Percentiles rank a stretch among this genome's conserved stretches.
Evolutionary conservation across 352 stramenopile species (phyloP).

Genomic region (Blastocystis sp.): DNA sequence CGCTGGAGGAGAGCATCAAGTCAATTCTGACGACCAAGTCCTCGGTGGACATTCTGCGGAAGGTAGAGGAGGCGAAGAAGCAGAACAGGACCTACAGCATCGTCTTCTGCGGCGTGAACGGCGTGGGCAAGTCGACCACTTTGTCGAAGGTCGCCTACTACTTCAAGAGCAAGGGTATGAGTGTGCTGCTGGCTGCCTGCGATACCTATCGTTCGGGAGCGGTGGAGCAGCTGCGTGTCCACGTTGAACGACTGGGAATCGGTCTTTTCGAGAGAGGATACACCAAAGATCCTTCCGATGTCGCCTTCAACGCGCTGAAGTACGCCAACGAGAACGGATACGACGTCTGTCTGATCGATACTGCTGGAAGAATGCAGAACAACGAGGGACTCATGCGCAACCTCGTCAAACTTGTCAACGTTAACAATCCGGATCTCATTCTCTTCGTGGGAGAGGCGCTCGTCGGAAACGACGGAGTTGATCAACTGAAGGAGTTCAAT

Average conservation of each 20-base stretch:
- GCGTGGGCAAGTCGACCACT: slow-evolving; percentile 93
- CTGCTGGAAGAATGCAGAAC: slow-evolving; percentile 94
- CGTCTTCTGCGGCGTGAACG: slow-evolving; percentile 95
- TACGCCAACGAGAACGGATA: slow-evolving; percentile 81
- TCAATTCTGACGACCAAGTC: slow-evolving; percentile 86
- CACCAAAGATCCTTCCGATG: slow-evolving; percentile 82
- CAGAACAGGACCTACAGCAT: slow-evolving; percentile 84
- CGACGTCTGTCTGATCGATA: slow-evolving; percentile 95
- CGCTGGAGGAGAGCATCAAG: slow-evolving; percentile 81
- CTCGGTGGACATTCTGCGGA: slow-evolving; percentile 83
- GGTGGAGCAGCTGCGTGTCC: slow-evolving; percentile 92
- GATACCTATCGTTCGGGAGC: slow-evolving; percentile 95
- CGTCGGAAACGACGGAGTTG: slow-evolving; percentile 93
- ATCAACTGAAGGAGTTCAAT: slow-evolving; percentile 89
- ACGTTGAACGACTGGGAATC: slow-evolving; percentile 86
- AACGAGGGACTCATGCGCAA: slow-evolving; percentile 95
- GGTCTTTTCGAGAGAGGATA: slow-evolving; percentile 89
- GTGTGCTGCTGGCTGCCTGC: slow-evolving; percentile 85
- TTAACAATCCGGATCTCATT: slow-evolving; percentile 89
- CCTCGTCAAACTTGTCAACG: slow-evolving; percentile 85
- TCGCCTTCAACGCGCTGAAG: slow-evolving; percentile 84
- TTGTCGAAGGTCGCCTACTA: slow-evolving; percentile 97
- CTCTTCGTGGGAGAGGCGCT: slow-evolving; percentile 96
- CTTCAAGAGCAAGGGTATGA: slow-evolving; percentile 87
- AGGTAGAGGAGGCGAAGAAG: slow-evolving; percentile 65